phyloP scores from a whole-genome alignment of 2,329 filamentous ascomycete genomes.

The Ceratocystis eucalypticola region DNA sequence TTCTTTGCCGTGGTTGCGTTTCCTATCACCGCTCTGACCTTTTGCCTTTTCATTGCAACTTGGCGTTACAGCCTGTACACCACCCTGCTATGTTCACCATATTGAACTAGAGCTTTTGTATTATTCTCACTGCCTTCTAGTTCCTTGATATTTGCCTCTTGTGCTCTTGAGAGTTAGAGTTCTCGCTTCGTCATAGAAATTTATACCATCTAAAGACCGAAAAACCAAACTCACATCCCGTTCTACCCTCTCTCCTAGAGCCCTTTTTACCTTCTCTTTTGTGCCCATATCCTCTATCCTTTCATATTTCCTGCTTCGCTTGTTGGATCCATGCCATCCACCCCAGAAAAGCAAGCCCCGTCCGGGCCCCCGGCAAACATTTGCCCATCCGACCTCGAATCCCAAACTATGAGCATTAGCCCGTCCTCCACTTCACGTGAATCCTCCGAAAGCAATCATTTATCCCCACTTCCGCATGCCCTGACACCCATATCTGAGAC shows the following conservation, averaged over 20 bases:
- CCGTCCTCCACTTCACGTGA: not conserved
- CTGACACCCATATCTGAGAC: constrained; percentile 29
- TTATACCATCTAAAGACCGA: not conserved
- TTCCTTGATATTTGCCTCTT: not conserved
- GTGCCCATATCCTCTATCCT: not conserved
- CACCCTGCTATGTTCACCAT: not conserved
- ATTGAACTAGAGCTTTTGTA: not conserved
- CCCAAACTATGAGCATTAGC: not conserved
- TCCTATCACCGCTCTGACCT: not conserved
- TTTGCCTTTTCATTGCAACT: too few species aligned
- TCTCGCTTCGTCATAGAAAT: not conserved
- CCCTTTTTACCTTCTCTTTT: not conserved
- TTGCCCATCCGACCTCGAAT: not conserved
- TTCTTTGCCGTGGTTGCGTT: not conserved
- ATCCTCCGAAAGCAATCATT: constrained; percentile 21
- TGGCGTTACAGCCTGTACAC: not conserved
- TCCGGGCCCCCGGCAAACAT: not conserved
- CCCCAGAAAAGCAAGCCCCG: not conserved
- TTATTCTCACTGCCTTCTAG: too few species aligned
- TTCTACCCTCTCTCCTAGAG: not conserved
- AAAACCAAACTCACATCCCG: not conserved
- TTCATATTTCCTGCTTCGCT: too few species aligned
- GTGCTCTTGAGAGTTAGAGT: not conserved
- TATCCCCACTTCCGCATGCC: constrained; percentile 29
- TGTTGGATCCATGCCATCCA: not conserved